Percentiles rank a stretch among this genome's conserved stretches.
Conservation (phyloP, 2,329 filamentous ascomycete genomes). For the Diplocarpon rosae region DNA sequence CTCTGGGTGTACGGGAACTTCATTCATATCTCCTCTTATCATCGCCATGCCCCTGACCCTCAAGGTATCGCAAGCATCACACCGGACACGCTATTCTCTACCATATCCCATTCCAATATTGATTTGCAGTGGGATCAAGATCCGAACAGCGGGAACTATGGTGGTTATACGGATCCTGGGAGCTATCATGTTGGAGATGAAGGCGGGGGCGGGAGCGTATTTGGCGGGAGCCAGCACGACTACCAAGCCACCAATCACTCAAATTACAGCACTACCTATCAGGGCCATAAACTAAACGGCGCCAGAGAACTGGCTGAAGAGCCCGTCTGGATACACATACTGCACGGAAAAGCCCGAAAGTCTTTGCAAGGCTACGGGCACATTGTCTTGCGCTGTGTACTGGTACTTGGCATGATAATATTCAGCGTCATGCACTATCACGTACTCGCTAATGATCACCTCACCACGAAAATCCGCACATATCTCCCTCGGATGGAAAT, state of each 20-base stretch:
- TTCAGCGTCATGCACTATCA: conserved; percentile 3
- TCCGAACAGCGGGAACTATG: neutral
- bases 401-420: neutral
- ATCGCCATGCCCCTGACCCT: conserved; percentile 12
- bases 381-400: neutral
- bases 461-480: neutral
- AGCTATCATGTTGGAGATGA: neutral
- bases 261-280: conserved; percentile 9
- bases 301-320: neutral
- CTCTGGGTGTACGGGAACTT: conserved; percentile 22
- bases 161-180: neutral
- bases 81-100: conserved; percentile 4
- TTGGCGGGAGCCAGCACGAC: neutral
- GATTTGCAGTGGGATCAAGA: conserved; percentile 1
- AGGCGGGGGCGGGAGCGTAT: neutral
- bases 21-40: conserved; percentile 10
- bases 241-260: conserved; percentile 8
- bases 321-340: neutral
- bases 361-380: neutral
- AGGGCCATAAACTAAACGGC: neutral
- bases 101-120: neutral
- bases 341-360: neutral
- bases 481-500: conserved; percentile 17
- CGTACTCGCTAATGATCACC: neutral
- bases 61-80: conserved; percentile 7